Base-by-base conservation (phyloP, 1,284 basidiomycete genomes). In the Papiliotrema flavescens region DNA sequence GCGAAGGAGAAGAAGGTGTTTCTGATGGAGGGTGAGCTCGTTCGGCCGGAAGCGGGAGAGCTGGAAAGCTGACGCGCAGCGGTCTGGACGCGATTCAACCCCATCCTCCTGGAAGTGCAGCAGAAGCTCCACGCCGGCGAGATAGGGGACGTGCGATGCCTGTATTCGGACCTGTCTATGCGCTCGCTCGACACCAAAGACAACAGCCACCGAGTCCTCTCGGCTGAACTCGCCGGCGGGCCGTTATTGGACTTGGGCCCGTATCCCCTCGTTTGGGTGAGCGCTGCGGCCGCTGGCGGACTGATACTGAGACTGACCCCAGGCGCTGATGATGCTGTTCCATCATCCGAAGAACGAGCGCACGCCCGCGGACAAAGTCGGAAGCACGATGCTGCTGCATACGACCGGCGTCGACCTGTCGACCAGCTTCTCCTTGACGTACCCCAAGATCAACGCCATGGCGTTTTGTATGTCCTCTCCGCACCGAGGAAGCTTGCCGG, bases 231-330 rank as follows among this genome's bases (percentile, higher is more conserved):
- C 0, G 79, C 76, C 0, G 80, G 80, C 7, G 79, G 80, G 6
- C 69, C 75, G 0, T 57, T 80, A 9, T 67, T 81, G 36, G 80
- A 81, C 60, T 54, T 81, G 6, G 80, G 79, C 50, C 75, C 75
- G 24, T 79, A 76, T 58, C 57, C 63, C 20, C 34, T 66, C 45
- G 56, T 66, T 14, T 66, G 64, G 66, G 70, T 66, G 41, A 56
- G 54, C 22, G 15, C 6, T 19, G 32, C 14, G 3, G 5, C 11
- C 11, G 3, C 14, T 4, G n/a, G 5, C 6, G 4, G 26, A 28
- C 24, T 28, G 15, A 23, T 2, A 28, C 19, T 9, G 14, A 41
- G 24, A 37, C 23, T 14, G 14, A 19, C 14, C 14, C 17, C 44
- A 65, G 63, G 48, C 62, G 11, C 50, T 74, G 56, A 66, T 66